phyloP scores from a whole-genome alignment of 2,329 filamentous ascomycete species.

The Pestalotiopsis sp. region DNA sequence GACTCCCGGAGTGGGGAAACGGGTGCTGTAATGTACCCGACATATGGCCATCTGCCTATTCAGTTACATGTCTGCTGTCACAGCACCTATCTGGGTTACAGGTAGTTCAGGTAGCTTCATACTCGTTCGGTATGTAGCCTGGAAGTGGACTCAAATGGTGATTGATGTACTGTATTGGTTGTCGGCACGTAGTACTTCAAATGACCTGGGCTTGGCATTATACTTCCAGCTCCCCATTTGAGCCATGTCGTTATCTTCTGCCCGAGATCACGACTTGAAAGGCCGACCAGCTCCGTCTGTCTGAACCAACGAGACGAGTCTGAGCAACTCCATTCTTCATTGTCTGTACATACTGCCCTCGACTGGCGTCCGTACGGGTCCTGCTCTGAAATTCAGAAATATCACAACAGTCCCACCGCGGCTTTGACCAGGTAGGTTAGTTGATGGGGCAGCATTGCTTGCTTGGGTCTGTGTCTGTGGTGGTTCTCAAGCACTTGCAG shows the following conservation, averaged over 20 bases:
- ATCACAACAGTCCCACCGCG: not conserved
- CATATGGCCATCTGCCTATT: not conserved
- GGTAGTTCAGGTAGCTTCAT: not conserved
- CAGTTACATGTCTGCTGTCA: not conserved
- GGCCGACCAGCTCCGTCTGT: not conserved
- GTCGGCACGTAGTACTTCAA: not conserved
- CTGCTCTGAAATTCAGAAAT: not conserved
- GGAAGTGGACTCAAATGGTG: too few relatives aligned
- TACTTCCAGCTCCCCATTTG: not conserved
- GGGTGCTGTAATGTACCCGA: not conserved
- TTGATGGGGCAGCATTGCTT: not conserved
- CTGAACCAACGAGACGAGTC: too few relatives aligned
- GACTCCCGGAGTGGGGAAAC: not conserved
- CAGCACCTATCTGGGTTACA: not conserved
- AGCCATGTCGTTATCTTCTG: not conserved
- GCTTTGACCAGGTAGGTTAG: not conserved
- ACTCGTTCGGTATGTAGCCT: too few relatives aligned
- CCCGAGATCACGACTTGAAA: not conserved
- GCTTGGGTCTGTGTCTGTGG: not conserved
- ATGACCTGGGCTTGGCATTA: not conserved
- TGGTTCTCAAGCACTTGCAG: not conserved
- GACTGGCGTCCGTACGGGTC: not conserved
- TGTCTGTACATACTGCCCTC: too few relatives aligned
- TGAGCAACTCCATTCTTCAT: too few relatives aligned
- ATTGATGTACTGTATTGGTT: not conserved